These are phyloP conservation scores for Aspergillus steynii DNA, from an alignment of 495 filamentous ascomycete species.

Conservation along the genomic window DNA sequence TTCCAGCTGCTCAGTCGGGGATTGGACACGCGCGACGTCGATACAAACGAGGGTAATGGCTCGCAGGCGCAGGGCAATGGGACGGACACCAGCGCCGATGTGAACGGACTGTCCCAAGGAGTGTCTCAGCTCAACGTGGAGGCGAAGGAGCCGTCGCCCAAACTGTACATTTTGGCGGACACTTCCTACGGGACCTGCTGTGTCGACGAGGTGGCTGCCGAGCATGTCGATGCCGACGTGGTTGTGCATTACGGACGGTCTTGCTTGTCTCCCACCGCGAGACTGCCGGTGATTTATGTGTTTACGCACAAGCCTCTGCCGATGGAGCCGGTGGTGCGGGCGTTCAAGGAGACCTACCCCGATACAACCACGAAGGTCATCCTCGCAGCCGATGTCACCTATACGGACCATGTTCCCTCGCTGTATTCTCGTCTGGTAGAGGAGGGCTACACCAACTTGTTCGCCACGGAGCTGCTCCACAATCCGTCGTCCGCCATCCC, in stretches of 20 bases:
- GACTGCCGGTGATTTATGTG: constrained; percentile 88
- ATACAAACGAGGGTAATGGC: constrained; percentile 14
- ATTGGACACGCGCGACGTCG: constrained; percentile 44
- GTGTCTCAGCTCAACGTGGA: constrained; percentile 35
- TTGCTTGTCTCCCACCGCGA: constrained; percentile 86
- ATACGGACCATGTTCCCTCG: constrained; percentile 63
- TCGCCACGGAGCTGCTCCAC: constrained; percentile 70
- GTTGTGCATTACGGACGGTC: constrained; percentile 94
- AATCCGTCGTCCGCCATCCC: constrained; percentile 79
- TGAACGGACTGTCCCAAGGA: constrained; percentile 25
- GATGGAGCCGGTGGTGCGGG: constrained; percentile 52
- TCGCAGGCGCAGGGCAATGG: constrained; percentile 10
- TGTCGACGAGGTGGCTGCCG: constrained; percentile 94
- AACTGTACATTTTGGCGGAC: constrained; percentile 86
- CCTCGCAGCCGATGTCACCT: constrained; percentile 89
- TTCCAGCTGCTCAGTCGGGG: constrained; percentile 65
- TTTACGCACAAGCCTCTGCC: constrained; percentile 75
- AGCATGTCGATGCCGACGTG: constrained; percentile 87
- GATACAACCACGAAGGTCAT: constrained; percentile 65
- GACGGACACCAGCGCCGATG: constrained; percentile 18
- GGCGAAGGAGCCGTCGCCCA: constrained; percentile 37
- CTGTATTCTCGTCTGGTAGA: constrained; percentile 50
- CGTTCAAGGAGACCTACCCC: constrained; percentile 69
- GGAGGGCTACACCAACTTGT: constrained; percentile 69
- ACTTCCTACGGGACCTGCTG: constrained; percentile 97